Conservation (phyloP, 257 asterid genomes). For the Avicennia marina region DNA sequence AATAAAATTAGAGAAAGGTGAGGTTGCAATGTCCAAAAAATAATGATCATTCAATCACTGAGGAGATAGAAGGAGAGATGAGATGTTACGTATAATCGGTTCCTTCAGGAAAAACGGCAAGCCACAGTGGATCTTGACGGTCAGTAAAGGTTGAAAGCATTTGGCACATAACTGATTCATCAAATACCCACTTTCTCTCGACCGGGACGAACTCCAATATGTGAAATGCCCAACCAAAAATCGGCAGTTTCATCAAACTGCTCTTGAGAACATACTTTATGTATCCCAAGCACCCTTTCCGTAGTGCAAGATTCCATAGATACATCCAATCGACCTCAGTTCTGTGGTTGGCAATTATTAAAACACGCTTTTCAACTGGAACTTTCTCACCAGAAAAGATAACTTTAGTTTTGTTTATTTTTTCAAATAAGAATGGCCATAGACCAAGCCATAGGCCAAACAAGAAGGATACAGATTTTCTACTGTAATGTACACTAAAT, state of each 20-base stretch:
- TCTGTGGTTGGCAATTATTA: constrained; percentile 78
- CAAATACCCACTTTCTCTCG: constrained; percentile 90
- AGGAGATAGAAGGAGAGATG: constrained; percentile 15
- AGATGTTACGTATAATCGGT: constrained; percentile 72
- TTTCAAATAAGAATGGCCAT: constrained; percentile 92
- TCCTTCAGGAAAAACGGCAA: constrained; percentile 94
- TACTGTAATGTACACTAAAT: constrained; percentile 70
- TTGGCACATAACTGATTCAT: constrained; percentile 46
- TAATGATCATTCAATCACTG: background rate
- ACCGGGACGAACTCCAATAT: constrained; percentile 86
- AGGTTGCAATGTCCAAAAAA: no score
- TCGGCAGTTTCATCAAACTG: constrained; percentile 84
- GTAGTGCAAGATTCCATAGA: constrained; percentile 81
- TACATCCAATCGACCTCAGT: constrained; percentile 99
- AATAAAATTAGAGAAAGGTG: background rate
- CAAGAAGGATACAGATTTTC: constrained; percentile 56
- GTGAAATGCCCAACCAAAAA: constrained; percentile 95
- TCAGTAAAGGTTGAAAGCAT: constrained; percentile 57
- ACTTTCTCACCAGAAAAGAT: constrained; percentile 77
- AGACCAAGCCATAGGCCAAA: constrained; percentile 86
- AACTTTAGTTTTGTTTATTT: constrained; percentile 73
- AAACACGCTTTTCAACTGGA: constrained; percentile 62
- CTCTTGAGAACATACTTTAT: constrained; percentile 83
- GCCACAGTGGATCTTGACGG: constrained; percentile 78
- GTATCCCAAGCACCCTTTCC: constrained; percentile 74